Evolutionary conservation across 2,329 filamentous ascomycete species (phyloP).

Genomic region (Trichoderma harzianum): DNA sequence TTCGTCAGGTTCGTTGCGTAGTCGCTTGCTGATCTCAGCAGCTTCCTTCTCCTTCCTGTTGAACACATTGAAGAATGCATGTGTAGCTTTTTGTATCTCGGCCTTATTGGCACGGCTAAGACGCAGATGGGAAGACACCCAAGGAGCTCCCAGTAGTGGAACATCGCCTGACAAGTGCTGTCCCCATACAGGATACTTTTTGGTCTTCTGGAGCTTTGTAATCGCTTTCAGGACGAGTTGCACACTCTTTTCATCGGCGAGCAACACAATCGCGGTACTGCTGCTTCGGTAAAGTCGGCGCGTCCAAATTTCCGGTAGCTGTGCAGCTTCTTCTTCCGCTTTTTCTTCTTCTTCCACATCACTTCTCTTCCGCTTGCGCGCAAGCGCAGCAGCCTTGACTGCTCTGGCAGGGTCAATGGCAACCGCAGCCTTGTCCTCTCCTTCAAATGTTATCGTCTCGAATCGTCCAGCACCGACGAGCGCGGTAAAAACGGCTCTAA

Average conservation of each 20-base stretch:
- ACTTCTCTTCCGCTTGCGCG: constrained; percentile 40
- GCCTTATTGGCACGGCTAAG: constrained; percentile 67
- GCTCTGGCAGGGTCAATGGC: constrained; percentile 50
- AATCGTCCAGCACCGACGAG: constrained; percentile 76
- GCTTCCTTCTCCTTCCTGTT: constrained; percentile 65
- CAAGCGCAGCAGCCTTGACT: constrained; percentile 34
- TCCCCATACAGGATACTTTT: constrained; percentile 66
- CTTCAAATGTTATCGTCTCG: constrained; percentile 73
- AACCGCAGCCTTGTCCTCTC: constrained; percentile 45
- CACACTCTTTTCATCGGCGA: constrained; percentile 79
- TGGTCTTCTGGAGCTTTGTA: constrained; percentile 57
- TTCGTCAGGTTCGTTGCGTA: constrained; percentile 80
- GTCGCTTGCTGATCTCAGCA: constrained; percentile 57
- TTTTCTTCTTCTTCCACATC: constrained; percentile 55
- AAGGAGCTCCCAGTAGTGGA: constrained; percentile 54
- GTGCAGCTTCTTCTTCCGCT: constrained; percentile 52
- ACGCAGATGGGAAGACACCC: constrained; percentile 63
- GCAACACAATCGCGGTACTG: constrained; percentile 73
- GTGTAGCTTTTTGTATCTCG: constrained; percentile 68
- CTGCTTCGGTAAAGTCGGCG: constrained; percentile 68
- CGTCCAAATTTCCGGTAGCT: constrained; percentile 71
- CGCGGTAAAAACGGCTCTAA: constrained; percentile 70
- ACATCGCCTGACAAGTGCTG: constrained; percentile 55
- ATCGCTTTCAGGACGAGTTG: constrained; percentile 74
- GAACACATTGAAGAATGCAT: constrained; percentile 84